Conservation (phyloP, 495 filamentous ascomycete genomes). For the Platismatia glauca region DNA sequence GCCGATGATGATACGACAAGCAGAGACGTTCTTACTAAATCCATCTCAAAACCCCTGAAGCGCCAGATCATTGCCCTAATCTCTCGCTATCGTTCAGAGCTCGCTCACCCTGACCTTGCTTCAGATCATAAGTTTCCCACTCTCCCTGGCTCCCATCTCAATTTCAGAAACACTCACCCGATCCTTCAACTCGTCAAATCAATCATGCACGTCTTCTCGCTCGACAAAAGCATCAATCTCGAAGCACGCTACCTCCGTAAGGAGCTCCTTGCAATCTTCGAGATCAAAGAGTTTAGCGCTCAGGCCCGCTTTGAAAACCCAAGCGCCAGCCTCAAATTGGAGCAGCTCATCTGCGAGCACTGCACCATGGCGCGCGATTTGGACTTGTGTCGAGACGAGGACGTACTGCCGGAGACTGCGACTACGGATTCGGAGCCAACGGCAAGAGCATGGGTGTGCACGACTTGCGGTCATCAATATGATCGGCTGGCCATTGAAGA, state of each 20-base stretch:
- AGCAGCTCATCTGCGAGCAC: slow-evolving; percentile 71
- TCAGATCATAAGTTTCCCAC: slow-evolving; percentile 78
- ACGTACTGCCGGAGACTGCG: slow-evolving; percentile 53
- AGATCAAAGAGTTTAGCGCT: slow-evolving; percentile 85
- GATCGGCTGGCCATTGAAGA: slow-evolving; percentile 75
- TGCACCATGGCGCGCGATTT: slow-evolving; percentile 84
- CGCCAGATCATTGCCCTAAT: slow-evolving; percentile 75
- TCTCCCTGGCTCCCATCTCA: slow-evolving; percentile 70
- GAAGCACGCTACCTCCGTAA: slow-evolving; percentile 81
- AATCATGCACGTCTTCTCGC: slow-evolving; percentile 78
- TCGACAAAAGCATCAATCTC: slow-evolving; percentile 79
- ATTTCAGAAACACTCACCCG: slow-evolving; percentile 57
- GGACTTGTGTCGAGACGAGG: slow-evolving; percentile 89
- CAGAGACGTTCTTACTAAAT: slow-evolving; percentile 54
- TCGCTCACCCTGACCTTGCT: slow-evolving; percentile 81
- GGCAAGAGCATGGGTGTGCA: slow-evolving; percentile 61
- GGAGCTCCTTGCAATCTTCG: slow-evolving; percentile 80
- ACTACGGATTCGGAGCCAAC: slow-evolving; percentile 29
- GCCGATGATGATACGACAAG: slow-evolving; percentile 47
- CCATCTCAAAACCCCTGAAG: slow-evolving; percentile 81
- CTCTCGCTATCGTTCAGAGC: slow-evolving; percentile 72
- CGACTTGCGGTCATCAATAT: slow-evolving; percentile 66
- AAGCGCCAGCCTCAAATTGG: slow-evolving; percentile 59
- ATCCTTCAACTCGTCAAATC: slow-evolving; percentile 83
- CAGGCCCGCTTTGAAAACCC: slow-evolving; percentile 85